Percentiles rank a stretch among this genome's conserved stretches.
Evolutionary conservation across 495 filamentous ascomycete genomes (phyloP).

Genomic region (Elasticomyces elasticus): DNA sequence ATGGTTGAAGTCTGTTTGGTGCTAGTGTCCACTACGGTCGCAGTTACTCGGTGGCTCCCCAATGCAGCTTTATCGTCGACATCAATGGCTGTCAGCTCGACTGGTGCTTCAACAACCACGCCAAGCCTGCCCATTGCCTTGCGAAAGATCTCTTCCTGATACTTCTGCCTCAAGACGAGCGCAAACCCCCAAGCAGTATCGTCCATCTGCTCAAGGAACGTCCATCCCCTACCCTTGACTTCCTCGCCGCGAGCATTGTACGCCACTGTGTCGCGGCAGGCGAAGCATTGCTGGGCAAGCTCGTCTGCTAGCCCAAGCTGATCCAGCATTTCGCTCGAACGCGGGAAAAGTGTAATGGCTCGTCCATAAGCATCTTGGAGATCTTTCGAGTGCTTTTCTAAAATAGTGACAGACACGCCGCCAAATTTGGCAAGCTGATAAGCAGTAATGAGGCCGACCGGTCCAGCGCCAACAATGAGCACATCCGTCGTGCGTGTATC

Average conservation of each 20-base stretch:
- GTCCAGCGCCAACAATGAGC: constrained; percentile 6
- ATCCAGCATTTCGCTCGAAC: constrained; percentile 40
- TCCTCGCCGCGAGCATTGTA: constrained; percentile 39
- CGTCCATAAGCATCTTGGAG: constrained; percentile 36
- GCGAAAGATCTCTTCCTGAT: constrained; percentile 37
- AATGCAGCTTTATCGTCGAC: constrained; percentile 23
- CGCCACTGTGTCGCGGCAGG: constrained; percentile 37
- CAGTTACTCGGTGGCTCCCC: constrained; percentile 24
- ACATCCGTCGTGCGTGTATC: background rate
- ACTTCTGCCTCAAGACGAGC: constrained; percentile 35
- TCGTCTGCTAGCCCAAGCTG: constrained; percentile 38
- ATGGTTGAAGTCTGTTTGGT: constrained; percentile 21
- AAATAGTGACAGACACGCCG: constrained; percentile 27
- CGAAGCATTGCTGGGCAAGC: constrained; percentile 43
- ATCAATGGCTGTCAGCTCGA: constrained; percentile 27
- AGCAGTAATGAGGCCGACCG: constrained; percentile 35
- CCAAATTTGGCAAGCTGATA: constrained; percentile 33
- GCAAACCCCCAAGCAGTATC: constrained; percentile 38
- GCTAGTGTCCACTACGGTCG: constrained; percentile 20
- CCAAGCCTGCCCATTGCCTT: constrained; percentile 23
- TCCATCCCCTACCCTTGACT: constrained; percentile 30
- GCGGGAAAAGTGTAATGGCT: constrained; percentile 38
- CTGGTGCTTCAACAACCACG: constrained; percentile 22
- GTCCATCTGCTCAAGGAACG: constrained; percentile 33
- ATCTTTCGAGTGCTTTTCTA: constrained; percentile 37